These are phyloP conservation scores for Syzygium grande DNA, from an alignment of 345 rosid genomes.

Conservation along the genomic window DNA sequence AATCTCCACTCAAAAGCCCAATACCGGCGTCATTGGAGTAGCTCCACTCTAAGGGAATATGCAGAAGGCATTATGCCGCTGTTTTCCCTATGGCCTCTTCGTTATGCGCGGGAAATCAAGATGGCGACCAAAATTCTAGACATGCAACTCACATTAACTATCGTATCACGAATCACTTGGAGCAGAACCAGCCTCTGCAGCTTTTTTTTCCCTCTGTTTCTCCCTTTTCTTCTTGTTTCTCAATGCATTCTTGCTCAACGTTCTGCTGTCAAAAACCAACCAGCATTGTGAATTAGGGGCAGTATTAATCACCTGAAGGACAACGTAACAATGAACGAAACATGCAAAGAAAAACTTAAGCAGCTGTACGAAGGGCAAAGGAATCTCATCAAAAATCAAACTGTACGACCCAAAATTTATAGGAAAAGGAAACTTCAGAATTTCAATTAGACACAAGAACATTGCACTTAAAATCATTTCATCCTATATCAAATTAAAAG, in stretches of 20 bases:
- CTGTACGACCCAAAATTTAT: conserved; percentile 40
- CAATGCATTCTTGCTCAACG: conserved; percentile 84
- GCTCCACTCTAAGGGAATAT: not conserved
- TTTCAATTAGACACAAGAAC: not conserved
- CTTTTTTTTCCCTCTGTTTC: conserved; percentile 74
- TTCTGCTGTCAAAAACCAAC: conserved; percentile 18
- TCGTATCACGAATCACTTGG: not conserved
- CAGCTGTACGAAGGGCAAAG: conserved; percentile 48
- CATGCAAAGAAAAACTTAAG: conserved; percentile 26
- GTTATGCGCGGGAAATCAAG: not conserved
- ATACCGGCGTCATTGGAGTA: not conserved
- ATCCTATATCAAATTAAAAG: not conserved
- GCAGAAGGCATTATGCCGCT: not conserved
- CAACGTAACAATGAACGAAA: not conserved
- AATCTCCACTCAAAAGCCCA: not conserved
- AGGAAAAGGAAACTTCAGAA: conserved; percentile 11
- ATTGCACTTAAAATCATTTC: too few species aligned
- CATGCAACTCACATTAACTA: not conserved
- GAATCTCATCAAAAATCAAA: too few species aligned
- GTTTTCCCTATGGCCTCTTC: not conserved
- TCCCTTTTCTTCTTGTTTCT: conserved; percentile 90
- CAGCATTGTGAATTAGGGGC: not conserved
- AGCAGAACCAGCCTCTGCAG: conserved; percentile 27
- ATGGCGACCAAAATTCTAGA: not conserved
- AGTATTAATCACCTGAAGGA: not conserved